Percentiles rank a stretch among this genome's conserved stretches.
Conservation (phyloP, 2,329 filamentous ascomycete species). For the Alternaria brassicicola region DNA sequence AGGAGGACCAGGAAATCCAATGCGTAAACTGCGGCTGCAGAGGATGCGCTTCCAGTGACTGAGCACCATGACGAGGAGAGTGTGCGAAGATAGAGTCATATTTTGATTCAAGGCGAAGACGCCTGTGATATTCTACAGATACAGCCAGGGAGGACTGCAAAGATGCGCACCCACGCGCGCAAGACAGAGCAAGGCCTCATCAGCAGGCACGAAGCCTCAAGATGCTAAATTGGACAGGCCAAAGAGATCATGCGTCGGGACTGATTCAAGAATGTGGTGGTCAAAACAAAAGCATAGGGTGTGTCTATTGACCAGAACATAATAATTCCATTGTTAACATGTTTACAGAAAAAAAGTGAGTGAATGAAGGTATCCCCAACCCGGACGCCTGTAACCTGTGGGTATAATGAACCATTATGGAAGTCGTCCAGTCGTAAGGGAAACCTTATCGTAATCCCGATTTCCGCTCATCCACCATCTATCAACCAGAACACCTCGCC, state of each 20-base stretch:
- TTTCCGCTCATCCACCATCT: not conserved
- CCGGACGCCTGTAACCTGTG: conserved; percentile 13
- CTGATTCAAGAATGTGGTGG: not conserved
- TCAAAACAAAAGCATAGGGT: conserved; percentile 18
- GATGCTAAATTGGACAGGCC: not conserved
- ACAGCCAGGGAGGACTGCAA: not conserved
- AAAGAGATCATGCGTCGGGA: not conserved
- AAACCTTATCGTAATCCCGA: not conserved
- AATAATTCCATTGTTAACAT: conserved; percentile 30
- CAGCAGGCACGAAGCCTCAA: not conserved
- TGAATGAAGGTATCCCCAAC: conserved; percentile 13
- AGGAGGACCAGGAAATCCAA: conserved; percentile 87
- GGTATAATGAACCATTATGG: conserved; percentile 27
- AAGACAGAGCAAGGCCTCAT: not conserved
- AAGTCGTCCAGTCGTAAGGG: conserved; percentile 9
- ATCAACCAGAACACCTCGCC: conserved; percentile 3
- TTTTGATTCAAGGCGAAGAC: not conserved
- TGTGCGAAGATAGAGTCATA: not conserved
- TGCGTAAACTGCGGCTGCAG: conserved; percentile 95
- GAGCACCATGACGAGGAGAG: conserved; percentile 19
- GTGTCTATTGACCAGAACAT: conserved; percentile 26
- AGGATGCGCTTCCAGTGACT: conserved; percentile 88
- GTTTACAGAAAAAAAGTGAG: conserved; percentile 33
- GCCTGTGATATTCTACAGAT: not conserved
- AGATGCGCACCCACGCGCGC: not conserved